Evolutionary conservation across 306 rosid genomes (phyloP).

Genomic region (Fragaria nilgerrensis): DNA sequence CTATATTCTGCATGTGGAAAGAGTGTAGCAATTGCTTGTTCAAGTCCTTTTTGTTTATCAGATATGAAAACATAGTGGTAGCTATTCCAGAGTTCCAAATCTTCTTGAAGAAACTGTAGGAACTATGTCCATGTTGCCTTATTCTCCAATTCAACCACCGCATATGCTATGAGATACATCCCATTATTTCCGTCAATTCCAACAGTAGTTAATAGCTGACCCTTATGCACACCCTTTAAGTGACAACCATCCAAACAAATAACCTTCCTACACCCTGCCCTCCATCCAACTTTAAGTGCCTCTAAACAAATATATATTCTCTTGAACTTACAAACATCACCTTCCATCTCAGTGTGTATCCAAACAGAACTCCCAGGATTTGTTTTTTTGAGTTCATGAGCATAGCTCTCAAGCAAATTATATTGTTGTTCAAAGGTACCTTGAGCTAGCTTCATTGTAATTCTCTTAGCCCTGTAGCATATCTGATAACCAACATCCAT

Average conservation of each 20-base stretch:
- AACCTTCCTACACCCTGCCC: background rate
- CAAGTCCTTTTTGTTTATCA: background rate
- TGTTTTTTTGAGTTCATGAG: background rate
- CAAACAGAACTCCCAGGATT: background rate
- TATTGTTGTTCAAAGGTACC: background rate
- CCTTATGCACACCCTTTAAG: background rate
- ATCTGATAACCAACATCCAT: background rate
- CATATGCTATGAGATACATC: too few relatives aligned
- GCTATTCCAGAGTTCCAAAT: too few relatives aligned
- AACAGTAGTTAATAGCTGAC: too few relatives aligned
- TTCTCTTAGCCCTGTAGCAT: background rate
- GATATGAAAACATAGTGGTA: background rate
- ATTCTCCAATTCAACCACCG: too few relatives aligned
- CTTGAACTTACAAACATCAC: background rate
- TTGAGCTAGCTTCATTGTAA: background rate
- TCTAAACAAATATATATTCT: background rate
- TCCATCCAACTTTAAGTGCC: background rate
- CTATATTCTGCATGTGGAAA: background rate
- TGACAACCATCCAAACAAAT: slow-evolving; percentile 1
- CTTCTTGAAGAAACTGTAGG: too few relatives aligned
- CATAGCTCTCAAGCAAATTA: background rate
- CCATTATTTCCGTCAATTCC: too few relatives aligned
- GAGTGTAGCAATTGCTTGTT: background rate
- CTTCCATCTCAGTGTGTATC: background rate
- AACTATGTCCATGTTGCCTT: too few relatives aligned